phyloP scores from a whole-genome alignment of 2,329 filamentous ascomycete genomes.

The Ophiostoma piceae region DNA sequence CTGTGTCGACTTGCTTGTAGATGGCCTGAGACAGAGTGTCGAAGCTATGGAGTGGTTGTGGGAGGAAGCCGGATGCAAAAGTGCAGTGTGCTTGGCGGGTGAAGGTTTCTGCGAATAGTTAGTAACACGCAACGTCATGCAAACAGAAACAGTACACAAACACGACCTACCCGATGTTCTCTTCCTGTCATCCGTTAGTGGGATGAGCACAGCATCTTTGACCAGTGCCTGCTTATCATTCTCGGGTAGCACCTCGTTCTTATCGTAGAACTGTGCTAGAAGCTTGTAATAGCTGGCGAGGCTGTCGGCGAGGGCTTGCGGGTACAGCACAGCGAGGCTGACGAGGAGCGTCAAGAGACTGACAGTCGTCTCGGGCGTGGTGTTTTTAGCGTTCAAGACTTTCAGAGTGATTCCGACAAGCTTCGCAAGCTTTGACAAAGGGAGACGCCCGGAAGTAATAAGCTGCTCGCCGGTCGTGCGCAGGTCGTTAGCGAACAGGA shows the following conservation, averaged over 20 bases:
- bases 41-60: constrained; percentile 38
- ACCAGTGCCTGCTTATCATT: constrained; percentile 22
- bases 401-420: constrained; percentile 38
- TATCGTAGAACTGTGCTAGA: constrained; percentile 24
- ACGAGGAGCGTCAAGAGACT: constrained; percentile 24
- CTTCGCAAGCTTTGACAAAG: constrained; percentile 33
- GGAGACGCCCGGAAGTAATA: constrained; percentile 35
- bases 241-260: constrained; percentile 17
- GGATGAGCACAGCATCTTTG: constrained; percentile 26
- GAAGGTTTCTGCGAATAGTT: background rate
- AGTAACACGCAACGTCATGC: background rate
- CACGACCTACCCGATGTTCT: constrained; percentile 13
- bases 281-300: constrained; percentile 28
- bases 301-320: constrained; percentile 24
- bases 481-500: constrained; percentile 43
- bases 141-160: background rate
- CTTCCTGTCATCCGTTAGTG: background rate
- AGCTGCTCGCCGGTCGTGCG: constrained; percentile 34
- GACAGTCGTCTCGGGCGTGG: background rate
- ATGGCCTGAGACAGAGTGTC: constrained; percentile 39
- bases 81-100: constrained; percentile 33
- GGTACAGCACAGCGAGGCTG: constrained; percentile 24
- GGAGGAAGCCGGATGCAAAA: constrained; percentile 39
- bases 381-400: background rate
- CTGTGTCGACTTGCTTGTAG: constrained; percentile 37